Conservation (phyloP, 768 basidiomycete species). For the Cyclocybe aegerita region DNA sequence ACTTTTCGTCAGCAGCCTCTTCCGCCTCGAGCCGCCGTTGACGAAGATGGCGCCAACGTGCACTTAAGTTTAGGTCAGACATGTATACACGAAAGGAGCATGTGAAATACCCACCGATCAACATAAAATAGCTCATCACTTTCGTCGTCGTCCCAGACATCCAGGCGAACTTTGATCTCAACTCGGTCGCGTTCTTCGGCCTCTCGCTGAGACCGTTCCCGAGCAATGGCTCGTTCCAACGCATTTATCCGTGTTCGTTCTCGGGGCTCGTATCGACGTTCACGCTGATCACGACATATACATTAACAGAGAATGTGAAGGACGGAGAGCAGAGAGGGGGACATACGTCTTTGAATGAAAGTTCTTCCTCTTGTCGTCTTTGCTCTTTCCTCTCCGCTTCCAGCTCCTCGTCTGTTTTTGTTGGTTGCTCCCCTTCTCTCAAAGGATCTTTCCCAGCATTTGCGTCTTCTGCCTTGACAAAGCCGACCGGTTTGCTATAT, state of each 20-base stretch:
- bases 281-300: conserved; percentile 55
- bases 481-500: conserved; percentile 78
- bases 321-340: conserved; percentile 1
- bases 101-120: conserved; percentile 63
- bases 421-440: conserved; percentile 35
- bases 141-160: conserved; percentile 91
- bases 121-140: conserved; percentile 92
- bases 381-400: conserved; percentile 81
- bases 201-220: conserved; percentile 70
- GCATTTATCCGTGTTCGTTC: conserved; percentile 80
- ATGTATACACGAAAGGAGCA: background rate
- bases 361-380: conserved; percentile 75
- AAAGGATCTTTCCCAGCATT: conserved; percentile 26
- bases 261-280: conserved; percentile 89
- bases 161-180: conserved; percentile 79
- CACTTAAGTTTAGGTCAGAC: conserved; percentile 37
- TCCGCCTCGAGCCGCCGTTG: conserved; percentile 72
- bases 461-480: conserved; percentile 69
- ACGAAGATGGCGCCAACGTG: conserved; percentile 83
- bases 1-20: conserved; percentile 81
- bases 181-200: conserved; percentile 77
- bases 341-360: conserved; percentile 84
- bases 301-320: conserved; percentile 4
- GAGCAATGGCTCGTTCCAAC: conserved; percentile 72
- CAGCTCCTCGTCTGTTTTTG: conserved; percentile 85